These are phyloP conservation scores for Grammothele lineata DNA, from an alignment of 768 basidiomycete species.

Conservation along the genomic window DNA sequence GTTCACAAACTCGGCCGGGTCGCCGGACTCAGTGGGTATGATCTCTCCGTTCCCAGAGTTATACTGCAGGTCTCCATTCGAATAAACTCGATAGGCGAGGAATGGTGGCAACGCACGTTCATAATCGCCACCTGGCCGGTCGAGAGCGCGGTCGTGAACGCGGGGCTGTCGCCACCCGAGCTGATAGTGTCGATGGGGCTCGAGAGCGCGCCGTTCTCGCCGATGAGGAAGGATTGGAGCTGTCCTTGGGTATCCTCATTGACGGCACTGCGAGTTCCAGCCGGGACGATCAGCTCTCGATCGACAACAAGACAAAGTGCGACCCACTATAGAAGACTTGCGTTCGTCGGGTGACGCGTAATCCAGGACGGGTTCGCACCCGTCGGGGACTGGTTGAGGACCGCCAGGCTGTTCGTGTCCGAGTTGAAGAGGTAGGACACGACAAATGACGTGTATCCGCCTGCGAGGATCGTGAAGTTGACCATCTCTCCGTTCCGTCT, in stretches of 20 bases:
- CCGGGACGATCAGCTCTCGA: neutral
- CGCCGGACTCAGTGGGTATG: slow-evolving; percentile 39
- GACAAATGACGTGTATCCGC: slow-evolving; percentile 58
- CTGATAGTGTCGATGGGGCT: slow-evolving; percentile 39
- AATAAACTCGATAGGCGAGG: too few species aligned
- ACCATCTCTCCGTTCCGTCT: too few species aligned
- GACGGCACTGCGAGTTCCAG: slow-evolving; percentile 39
- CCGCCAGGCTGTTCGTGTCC: slow-evolving; percentile 41
- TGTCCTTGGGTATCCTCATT: slow-evolving; percentile 45
- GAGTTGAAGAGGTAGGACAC: slow-evolving; percentile 61
- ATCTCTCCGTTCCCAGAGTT: slow-evolving; percentile 50
- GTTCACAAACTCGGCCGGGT: slow-evolving; percentile 30
- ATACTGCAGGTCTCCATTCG: slow-evolving; percentile 44
- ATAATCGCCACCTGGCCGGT: slow-evolving; percentile 56
- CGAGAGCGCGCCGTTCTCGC: slow-evolving; percentile 41
- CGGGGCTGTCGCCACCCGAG: slow-evolving; percentile 49
- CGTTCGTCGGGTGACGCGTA: slow-evolving; percentile 48
- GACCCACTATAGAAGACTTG: slow-evolving; percentile 57
- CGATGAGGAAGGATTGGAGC: slow-evolving; percentile 56
- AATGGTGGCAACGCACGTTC: slow-evolving; percentile 52
- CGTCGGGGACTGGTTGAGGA: slow-evolving; percentile 44
- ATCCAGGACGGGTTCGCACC: slow-evolving; percentile 62
- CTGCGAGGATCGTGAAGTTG: slow-evolving; percentile 63
- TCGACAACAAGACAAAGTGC: neutral
- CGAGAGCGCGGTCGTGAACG: slow-evolving; percentile 46